Evolutionary conservation across 768 basidiomycete species (phyloP), one percentile per base, ranked within the genome.

Genomic region (Kwoniella sp.): DNA sequence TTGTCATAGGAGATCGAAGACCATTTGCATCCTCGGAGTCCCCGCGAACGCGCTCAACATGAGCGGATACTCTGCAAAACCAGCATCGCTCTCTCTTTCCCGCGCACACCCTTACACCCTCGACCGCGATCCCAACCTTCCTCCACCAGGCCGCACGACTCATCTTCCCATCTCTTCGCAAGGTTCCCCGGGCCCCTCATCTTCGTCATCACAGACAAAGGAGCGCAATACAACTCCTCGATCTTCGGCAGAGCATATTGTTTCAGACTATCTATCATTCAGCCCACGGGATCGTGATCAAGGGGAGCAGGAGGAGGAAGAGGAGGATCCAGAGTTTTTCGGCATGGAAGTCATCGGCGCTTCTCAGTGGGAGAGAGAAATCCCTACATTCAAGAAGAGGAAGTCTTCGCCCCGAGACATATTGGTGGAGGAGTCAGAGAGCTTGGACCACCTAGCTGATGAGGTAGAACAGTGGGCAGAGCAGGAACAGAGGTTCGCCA

Each of bases 321-420:
- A 58, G 15, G 66, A 67, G 17, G 55, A 52, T 25, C 52, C 51
- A 12, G 67, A 63, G 38, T 59, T 63, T 55, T 56, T 26, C 20
- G 67, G 61, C 15, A 58, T 68, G 41, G 67, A 69, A 58, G 57
- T 45, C 4, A 64, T 69, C 11, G 56, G 61, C 17, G 52, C 29
- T 2, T 59, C 55, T 20, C 67, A 68, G 41, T 68, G 67, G 67
- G 60, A 51, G 23, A 57, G 61, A 30, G 65, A 66, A 57, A 59
- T 63, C 41, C 60, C 60, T 4, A 28, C 41, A 8, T 59, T 59
- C 26, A 25, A 61, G 29, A 51, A n/a, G 17, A 34, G 51, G 7
- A 34, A 25, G 17, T 22, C 13, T 7, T 54, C 61, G 12, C 25
- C 59, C 8, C 50, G 48, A 52, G 50, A 53, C 5, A 20, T 30